These are phyloP conservation scores for Penicillium verrucosum DNA, from an alignment of 2,329 filamentous ascomycete genomes.

Conservation along the genomic window DNA sequence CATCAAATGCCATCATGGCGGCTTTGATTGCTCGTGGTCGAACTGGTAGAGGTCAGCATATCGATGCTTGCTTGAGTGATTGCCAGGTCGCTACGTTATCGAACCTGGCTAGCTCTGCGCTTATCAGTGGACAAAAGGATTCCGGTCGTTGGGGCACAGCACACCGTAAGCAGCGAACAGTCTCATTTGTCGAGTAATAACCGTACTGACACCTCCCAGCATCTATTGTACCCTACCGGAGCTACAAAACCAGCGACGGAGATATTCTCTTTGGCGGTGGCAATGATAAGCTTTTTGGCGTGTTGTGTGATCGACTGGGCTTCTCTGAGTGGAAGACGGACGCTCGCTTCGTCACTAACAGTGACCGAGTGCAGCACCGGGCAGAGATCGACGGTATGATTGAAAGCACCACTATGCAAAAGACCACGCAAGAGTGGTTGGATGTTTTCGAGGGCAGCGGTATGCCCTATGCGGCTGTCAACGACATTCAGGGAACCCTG, in stretches of 20 bases:
- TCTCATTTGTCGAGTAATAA: background rate
- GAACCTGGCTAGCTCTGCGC: conserved; percentile 90
- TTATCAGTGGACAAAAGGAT: conserved; percentile 85
- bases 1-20: conserved; percentile 92
- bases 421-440: conserved; percentile 86
- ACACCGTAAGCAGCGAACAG: conserved; percentile 61
- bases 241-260: conserved; percentile 65
- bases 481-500: conserved; percentile 82
- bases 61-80: conserved; percentile 87
- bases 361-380: conserved; percentile 63
- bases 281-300: conserved; percentile 60
- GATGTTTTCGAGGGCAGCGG: conserved; percentile 82
- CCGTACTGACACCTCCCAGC: conserved; percentile 52
- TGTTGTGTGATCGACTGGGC: conserved; percentile 56
- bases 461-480: conserved; percentile 92
- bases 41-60: conserved; percentile 81
- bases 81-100: conserved; percentile 90
- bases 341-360: conserved; percentile 57
- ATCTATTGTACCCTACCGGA: conserved; percentile 94
- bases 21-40: conserved; percentile 72
- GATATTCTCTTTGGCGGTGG: conserved; percentile 63
- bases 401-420: conserved; percentile 68
- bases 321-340: conserved; percentile 59
- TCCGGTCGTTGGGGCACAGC: conserved; percentile 92
- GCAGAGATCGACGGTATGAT: conserved; percentile 73